Conservation (phyloP, 176 grass and related monocot genomes). For the Tillandsia fasciculata region DNA sequence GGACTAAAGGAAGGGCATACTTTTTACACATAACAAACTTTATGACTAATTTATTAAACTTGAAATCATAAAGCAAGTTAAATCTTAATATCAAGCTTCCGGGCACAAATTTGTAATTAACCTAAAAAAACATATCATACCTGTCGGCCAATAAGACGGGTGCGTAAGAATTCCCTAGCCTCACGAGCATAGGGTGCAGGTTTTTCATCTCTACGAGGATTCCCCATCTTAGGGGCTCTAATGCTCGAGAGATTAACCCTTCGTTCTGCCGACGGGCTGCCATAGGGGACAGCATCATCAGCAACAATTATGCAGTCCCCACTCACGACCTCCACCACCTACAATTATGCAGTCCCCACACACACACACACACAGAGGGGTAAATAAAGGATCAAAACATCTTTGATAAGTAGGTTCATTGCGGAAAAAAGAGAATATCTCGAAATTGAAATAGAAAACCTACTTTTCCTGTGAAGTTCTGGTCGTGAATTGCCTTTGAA, state of each 20-base stretch:
- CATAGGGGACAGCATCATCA: conserved; percentile 67
- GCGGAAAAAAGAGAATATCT: conserved; percentile 1
- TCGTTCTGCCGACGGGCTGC: conserved; percentile 73
- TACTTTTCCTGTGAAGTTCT: conserved; percentile 94
- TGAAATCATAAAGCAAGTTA: too few relatives aligned
- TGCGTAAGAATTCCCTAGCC: conserved; percentile 83
- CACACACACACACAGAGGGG: background rate
- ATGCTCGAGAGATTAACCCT: conserved; percentile 90
- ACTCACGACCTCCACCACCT: conserved; percentile 97
- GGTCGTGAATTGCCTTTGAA: conserved; percentile 82
- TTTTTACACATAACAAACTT: too few relatives aligned
- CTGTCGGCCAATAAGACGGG: conserved; percentile 82
- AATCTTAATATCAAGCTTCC: too few relatives aligned
- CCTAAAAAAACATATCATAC: conserved; percentile 23
- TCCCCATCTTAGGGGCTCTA: conserved; percentile 77
- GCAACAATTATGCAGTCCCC: conserved; percentile 90
- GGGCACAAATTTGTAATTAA: background rate
- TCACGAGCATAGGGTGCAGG: conserved; percentile 69
- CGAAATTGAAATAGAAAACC: background rate
- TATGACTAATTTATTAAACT: too few relatives aligned
- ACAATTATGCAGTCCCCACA: conserved; percentile 66
- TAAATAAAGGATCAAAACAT: conserved; percentile 15
- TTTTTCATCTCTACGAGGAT: conserved; percentile 59
- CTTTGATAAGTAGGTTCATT: background rate
- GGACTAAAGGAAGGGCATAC: too few relatives aligned